Evolutionary conservation across 2,329 filamentous ascomycete genomes (phyloP).

Genomic region (Nemania sp.): DNA sequence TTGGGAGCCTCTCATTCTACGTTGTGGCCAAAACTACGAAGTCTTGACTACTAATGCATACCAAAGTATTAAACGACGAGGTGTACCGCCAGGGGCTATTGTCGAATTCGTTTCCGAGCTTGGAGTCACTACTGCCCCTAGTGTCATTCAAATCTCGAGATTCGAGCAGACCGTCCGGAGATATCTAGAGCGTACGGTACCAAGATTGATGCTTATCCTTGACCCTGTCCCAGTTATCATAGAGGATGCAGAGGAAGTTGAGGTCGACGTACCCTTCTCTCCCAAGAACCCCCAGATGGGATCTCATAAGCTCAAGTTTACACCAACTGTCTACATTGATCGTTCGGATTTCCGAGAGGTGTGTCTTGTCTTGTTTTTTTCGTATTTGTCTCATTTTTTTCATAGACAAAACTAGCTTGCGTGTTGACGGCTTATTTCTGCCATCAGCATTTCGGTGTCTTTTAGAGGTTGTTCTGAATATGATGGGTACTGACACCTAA

Average conservation of each 20-base stretch:
- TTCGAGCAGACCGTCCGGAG: constrained; percentile 87
- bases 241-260: constrained; percentile 78
- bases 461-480: neutral
- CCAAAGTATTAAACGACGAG: constrained; percentile 78
- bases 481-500: neutral
- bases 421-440: neutral
- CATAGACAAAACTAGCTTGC: neutral
- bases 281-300: constrained; percentile 81
- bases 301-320: constrained; percentile 62
- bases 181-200: constrained; percentile 89
- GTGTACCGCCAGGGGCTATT: constrained; percentile 88
- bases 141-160: constrained; percentile 82
- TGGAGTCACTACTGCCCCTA: constrained; percentile 85
- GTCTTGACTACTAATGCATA: neutral
- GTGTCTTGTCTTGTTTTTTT: neutral
- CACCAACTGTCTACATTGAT: constrained; percentile 79
- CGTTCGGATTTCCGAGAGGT: constrained; percentile 78
- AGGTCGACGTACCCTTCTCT: constrained; percentile 81
- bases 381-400: neutral
- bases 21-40: neutral
- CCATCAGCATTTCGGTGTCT: neutral
- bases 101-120: constrained; percentile 92
- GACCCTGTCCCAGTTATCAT: constrained; percentile 87
- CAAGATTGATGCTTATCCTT: constrained; percentile 88
- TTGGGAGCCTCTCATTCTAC: neutral